Base-by-base conservation (phyloP, 2,329 filamentous ascomycete genomes). In the Aureobasidium sp. region DNA sequence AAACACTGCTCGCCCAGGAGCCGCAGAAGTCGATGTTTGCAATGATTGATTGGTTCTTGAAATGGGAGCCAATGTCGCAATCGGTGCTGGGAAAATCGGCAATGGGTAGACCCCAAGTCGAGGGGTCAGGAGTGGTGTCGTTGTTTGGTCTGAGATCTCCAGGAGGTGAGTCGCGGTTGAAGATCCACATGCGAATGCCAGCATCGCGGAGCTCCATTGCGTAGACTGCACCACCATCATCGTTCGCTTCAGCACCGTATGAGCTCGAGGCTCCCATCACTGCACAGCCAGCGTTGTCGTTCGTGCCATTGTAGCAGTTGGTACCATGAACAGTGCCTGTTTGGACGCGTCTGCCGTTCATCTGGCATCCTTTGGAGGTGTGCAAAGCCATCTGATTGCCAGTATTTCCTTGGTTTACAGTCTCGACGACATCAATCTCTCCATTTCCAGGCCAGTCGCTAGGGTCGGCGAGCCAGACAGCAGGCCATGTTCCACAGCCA, bases 11-110 rank as follows among this genome's bases (percentile, higher is more conserved):
- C 3, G 81, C 81, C 66, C 83, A 76, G 44, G 81, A 71, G 0
- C 86, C 86, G 66, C 86, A 88, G 8, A 88, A 73, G 70, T 86
- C 82, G 65, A 88, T 87, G 67, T 88, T 87, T 45, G 80, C 80
- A 65, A 88, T 79, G 66, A 88, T 87, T 66, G 83, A 85, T 70
- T 86, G 81, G 68, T 88, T 88, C 60, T 73, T 77, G 71, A 88
- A 88, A 68, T 87, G 84, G 4, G 74, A 76, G 6, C 72, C 71
- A 55, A 88, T 83, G 63, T 85, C 75, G 73, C 86, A 88, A 49
- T 81, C 71, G 0, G 85, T 88, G 66, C 75, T 78, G 15, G 86
- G 85, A 71, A 87, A 88, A 63, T 88, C 85, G 1, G 85, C 84
- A 3, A 82, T 65, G 0, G 85, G 81, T 1, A 73, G 77, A 27